Evolutionary conservation across 2,329 filamentous ascomycete genomes (phyloP), one percentile per base, ranked within the genome.

Genomic region (Alternaria arborescens): DNA sequence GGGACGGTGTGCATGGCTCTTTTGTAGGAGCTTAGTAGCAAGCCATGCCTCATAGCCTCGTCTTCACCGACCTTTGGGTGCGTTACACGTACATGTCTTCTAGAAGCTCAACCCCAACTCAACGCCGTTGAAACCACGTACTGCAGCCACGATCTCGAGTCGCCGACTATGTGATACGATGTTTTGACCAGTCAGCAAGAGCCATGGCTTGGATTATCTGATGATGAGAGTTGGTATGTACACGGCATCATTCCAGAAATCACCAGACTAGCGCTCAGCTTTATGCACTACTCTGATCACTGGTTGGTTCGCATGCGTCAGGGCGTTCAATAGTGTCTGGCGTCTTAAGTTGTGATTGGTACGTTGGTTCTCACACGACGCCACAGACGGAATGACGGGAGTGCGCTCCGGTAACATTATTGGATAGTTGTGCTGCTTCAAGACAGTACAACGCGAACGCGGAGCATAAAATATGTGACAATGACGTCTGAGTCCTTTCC

Each of bases 351-450:
- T 46, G 26, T 18, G 24, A 58, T 58, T 58, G 55, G 41, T 53
- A 26, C 44, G 26, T 54, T 24, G n/a, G 34, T 36, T 20, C 14
- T 20, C 26, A 58, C 41, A 54, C 11, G 34, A 53, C 55, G 55
- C 55, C 55, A 54, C 55, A 47, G 16, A 34, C 55, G 55, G 55
- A 43, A 54, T 42, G 22, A 26, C 55, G 55, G 55, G 42, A 54
- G 32, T 30, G 24, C 41, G 28, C 32, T 52, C 55, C 55, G 55
- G 43, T 26, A 46, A 26, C 24, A 36, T 30, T 28, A 47, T 28
- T 32, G 20, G 5, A 10, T 18, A 40, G 26, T 41, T 47, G 6
- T 14, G 7, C 8, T 54, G 42, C 26, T 10, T 28, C 14, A 26
- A 12, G 14, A 41, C 7, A 24, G 26, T 16, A 18, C 34, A 11